Evolutionary conservation across 441 rosid genomes (phyloP).

Genomic region (Erysimum cheiri): DNA sequence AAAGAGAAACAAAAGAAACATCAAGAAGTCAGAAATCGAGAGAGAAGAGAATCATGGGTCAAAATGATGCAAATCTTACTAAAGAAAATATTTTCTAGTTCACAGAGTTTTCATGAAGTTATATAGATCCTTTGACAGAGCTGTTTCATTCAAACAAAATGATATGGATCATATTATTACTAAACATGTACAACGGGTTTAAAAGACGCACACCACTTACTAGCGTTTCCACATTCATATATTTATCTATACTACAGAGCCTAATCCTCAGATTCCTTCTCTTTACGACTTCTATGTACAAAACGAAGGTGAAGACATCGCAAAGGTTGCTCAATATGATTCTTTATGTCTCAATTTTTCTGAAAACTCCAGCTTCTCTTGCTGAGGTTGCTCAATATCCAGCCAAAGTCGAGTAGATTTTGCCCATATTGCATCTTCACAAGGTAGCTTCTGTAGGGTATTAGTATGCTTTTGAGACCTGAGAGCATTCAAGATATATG

Average conservation of each 20-base stretch:
- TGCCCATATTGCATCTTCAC: constrained; percentile 59
- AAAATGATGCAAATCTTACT: constrained; percentile 25
- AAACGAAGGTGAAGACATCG: constrained; percentile 18
- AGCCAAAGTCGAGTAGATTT: constrained; percentile 64
- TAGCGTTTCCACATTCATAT: constrained; percentile 27
- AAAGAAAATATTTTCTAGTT: background rate
- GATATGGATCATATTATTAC: background rate
- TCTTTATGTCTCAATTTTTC: constrained; percentile 48
- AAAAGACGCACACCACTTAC: constrained; percentile 12
- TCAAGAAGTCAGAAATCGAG: background rate
- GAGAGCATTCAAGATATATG: constrained; percentile 27
- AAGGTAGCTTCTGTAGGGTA: constrained; percentile 83
- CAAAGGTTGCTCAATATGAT: background rate
- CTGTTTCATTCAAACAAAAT: constrained; percentile 7
- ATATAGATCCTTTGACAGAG: background rate
- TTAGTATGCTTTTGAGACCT: constrained; percentile 77
- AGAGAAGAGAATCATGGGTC: constrained; percentile 52
- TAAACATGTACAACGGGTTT: constrained; percentile 20
- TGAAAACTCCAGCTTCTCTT: constrained; percentile 62
- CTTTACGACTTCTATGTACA: constrained; percentile 31
- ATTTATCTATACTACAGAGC: constrained; percentile 21
- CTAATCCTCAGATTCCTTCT: constrained; percentile 25
- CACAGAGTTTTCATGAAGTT: constrained; percentile 3
- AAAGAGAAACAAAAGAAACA: background rate
- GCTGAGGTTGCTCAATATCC: constrained; percentile 60